Percentiles rank a stretch among this genome's conserved stretches.
phyloP scores from a whole-genome alignment of 768 basidiomycete genomes.

The Calocybe cyanea region DNA sequence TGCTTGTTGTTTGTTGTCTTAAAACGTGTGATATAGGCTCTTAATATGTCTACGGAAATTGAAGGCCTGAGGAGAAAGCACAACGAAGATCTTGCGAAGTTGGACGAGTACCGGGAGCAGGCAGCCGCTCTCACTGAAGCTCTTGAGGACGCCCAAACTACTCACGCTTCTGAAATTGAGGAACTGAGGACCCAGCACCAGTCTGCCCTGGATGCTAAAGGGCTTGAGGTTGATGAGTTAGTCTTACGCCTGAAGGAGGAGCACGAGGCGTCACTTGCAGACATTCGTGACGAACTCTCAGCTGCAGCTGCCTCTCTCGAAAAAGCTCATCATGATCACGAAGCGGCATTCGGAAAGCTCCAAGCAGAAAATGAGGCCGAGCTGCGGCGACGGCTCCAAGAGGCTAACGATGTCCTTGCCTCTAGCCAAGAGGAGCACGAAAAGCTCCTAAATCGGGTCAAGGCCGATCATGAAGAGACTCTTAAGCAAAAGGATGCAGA shows the following conservation, averaged over 20 bases:
- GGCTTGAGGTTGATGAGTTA: constrained; percentile 36
- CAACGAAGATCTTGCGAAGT: constrained; percentile 41
- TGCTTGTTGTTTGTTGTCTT: background rate
- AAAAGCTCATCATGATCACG: constrained; percentile 52
- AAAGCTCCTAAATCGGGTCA: constrained; percentile 40
- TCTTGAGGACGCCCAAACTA: constrained; percentile 21
- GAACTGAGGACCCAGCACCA: constrained; percentile 35
- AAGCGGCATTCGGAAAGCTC: constrained; percentile 56
- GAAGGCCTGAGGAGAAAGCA: constrained; percentile 68
- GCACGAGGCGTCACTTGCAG: constrained; percentile 36
- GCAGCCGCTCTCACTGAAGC: constrained; percentile 51
- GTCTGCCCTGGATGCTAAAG: constrained; percentile 21
- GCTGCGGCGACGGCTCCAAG: constrained; percentile 49
- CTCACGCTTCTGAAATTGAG: constrained; percentile 40
- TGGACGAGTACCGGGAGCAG: constrained; percentile 55
- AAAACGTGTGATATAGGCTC: constrained; percentile 39
- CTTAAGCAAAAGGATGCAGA: constrained; percentile 63
- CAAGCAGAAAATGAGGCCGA: constrained; percentile 49
- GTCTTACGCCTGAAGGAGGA: constrained; percentile 47
- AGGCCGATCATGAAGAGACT: constrained; percentile 49
- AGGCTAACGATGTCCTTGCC: constrained; percentile 48
- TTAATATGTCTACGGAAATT: constrained; percentile 87
- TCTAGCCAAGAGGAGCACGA: constrained; percentile 53
- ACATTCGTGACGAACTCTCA: constrained; percentile 42
- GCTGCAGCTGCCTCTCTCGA: constrained; percentile 39